Evolutionary conservation across 2,329 filamentous ascomycete genomes (phyloP).

Genomic region (Emergomyces orientalis): DNA sequence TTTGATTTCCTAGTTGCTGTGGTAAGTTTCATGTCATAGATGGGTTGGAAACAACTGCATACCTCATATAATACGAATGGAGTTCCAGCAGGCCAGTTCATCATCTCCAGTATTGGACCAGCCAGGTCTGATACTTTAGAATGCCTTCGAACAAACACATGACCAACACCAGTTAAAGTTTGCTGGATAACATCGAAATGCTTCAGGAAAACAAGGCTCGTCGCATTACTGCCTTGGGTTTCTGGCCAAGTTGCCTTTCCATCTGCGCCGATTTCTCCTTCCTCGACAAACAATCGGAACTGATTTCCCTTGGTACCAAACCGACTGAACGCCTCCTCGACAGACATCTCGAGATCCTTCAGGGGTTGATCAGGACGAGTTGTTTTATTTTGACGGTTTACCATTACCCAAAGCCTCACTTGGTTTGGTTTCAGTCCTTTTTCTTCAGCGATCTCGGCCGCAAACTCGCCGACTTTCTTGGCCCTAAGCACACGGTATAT

Average conservation of each 20-base stretch:
- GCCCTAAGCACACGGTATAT: conserved; percentile 63
- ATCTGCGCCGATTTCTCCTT: conserved; percentile 57
- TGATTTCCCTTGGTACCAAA: conserved; percentile 56
- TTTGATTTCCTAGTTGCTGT: conserved; percentile 66
- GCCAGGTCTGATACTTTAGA: conserved; percentile 81
- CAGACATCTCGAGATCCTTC: conserved; percentile 62
- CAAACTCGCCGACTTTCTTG: conserved; percentile 69
- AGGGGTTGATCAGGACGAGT: conserved; percentile 83
- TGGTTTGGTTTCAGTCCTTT: conserved; percentile 57
- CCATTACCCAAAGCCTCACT: conserved; percentile 90
- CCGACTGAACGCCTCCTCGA: conserved; percentile 64
- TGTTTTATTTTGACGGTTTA: conserved; percentile 96
- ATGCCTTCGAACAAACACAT: conserved; percentile 43
- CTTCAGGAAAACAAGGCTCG: conserved; percentile 40
- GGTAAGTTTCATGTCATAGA: conserved; percentile 18
- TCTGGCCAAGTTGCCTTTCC: conserved; percentile 62
- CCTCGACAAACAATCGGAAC: conserved; percentile 81
- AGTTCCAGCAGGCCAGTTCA: conserved; percentile 75
- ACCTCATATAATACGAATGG: conserved; percentile 69
- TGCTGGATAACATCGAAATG: conserved; percentile 8
- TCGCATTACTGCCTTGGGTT: conserved; percentile 33
- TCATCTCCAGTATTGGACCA: conserved; percentile 65
- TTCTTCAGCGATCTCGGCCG: conserved; percentile 60
- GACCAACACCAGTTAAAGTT: conserved; percentile 5
- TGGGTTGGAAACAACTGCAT: conserved; percentile 17